Evolutionary conservation across 352 stramenopile genomes (phyloP), one percentile per base, ranked within the genome.

Genomic region (Phytophthora boehmeriae): DNA sequence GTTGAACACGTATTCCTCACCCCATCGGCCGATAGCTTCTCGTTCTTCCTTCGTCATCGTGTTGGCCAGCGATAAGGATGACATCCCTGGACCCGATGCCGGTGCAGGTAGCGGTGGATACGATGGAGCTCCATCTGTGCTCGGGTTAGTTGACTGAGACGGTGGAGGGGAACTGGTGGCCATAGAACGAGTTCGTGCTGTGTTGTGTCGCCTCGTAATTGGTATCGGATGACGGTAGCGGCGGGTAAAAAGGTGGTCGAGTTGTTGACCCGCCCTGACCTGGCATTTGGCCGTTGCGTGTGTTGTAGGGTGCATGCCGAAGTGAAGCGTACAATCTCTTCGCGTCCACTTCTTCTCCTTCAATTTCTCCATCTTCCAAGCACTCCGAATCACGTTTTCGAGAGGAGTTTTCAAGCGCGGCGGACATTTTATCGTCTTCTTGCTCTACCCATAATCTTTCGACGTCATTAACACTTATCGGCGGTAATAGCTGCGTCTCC

Each of bases 1-100:
- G 44, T 93, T 73, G 47, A 79, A 93, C 6, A 96, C 87, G 59
- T 92, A 92, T 42, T 89, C 73, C 52, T 96, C 87, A 32, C 87
- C 85, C 80, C 83, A 93, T 8, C 87, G 83, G n/a, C 87, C 87
- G 53, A 94, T 90, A 30, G 80, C 87, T 39, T 76, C 58, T 54
- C 83, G 80, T 43, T 93, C 85, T 45, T 91, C 80, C 41, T 93
- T 84, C 8, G 71, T 89, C 74, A 93, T 86, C 6, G 69, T 72
- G 65, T 90, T 90, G 13, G 61, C 63, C 16, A 83, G 20, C 1
- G 64, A 54, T 28, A 71, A n/a, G 2, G 59, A 56, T 19, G 66
- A 47, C 49, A 66, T 52, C 46, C 49, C 51, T 36, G 43, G 16
- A 23, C 38, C 38, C 32, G 51, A 36, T 25, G 34, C 49, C n/a